Evolutionary conservation across 2,329 filamentous ascomycete species (phyloP), one percentile per base, ranked within the genome.

Genomic region (Fusarium veterinarium): DNA sequence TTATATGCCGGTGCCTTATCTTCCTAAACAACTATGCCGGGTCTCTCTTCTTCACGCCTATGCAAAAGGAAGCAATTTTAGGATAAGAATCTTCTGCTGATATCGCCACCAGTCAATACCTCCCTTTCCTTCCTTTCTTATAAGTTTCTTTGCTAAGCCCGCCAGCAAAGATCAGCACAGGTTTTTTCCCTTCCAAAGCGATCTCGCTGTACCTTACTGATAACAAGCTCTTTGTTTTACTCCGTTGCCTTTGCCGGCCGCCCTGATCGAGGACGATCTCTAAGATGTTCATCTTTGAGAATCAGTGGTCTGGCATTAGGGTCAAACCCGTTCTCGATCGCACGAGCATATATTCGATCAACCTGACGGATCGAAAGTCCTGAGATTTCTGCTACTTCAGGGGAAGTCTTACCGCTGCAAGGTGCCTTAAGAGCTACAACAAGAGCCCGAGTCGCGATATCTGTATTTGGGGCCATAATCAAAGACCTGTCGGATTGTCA

Each of bases 41-140:
- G 64, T 20, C 59, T 51, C 23, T 31, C 28, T 28, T 46, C 31
- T 28, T 25, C 13, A 63, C 45, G 60, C 42, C 38, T 75, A 60
- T 30, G 30, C 52, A 73, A 75, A 76, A 48, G 37, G 53, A 42
- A 77, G 60, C 17, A 77, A 23, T 33, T 69, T 67, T 35, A 44
- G 46, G n/a, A 73, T 35, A 25, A 76, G 46, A n/a, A 75, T 73
- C 7, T 38, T 53, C 23, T 44, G 49, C n/a, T 73, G 41, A 65
- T 76, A 75, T 19, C 38, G 23, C 51, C 14, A 35, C 33, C 7
- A 76, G 42, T 74, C 37, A 61, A 76, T 73, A 11, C 58, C 53
- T 23, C 55, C 11, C 23, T 23, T 23, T 23, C 23, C 23, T 23
- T 23, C 23, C 23, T 23, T 23, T 23, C 23, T 23, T 23, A 23